A percentile compares a stretch with the other conserved stretches of the same genome.
Conservation (phyloP, 2,329 filamentous ascomycete genomes). For the Claviceps africana region DNA sequence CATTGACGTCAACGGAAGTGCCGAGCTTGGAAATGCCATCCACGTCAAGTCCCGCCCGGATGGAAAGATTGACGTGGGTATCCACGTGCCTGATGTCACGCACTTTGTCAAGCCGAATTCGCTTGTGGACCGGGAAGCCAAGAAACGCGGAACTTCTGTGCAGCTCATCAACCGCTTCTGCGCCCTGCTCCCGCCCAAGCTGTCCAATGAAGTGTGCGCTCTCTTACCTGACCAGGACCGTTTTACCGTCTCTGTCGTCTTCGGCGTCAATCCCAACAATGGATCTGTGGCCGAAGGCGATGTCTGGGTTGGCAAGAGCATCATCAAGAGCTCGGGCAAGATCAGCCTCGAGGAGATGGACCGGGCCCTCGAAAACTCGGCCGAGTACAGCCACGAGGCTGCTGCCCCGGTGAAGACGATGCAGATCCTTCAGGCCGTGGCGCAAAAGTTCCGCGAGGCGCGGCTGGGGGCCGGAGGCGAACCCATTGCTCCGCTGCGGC, state of each 20-base stretch:
- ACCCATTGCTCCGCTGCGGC: constrained; percentile 70
- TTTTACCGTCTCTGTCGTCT: constrained; percentile 82
- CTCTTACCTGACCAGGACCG: constrained; percentile 77
- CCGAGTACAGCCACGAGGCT: constrained; percentile 47
- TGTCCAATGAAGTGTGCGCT: constrained; percentile 79
- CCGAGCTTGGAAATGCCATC: constrained; percentile 82
- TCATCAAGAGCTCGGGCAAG: constrained; percentile 84
- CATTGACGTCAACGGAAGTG: constrained; percentile 75
- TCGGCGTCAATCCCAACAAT: constrained; percentile 72
- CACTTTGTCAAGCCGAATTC: constrained; percentile 97
- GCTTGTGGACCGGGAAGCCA: constrained; percentile 88
- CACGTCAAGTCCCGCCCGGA: constrained; percentile 76
- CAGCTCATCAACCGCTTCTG: constrained; percentile 81
- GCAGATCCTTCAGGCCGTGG: constrained; percentile 64
- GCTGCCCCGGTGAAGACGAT: constrained; percentile 63
- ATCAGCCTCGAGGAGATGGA: constrained; percentile 79
- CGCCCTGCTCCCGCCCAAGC: constrained; percentile 75
- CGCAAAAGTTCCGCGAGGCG: constrained; percentile 80
- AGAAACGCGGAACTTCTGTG: constrained; percentile 93
- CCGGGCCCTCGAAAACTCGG: constrained; percentile 53
- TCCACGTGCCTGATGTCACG: constrained; percentile 88
- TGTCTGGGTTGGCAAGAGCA: constrained; percentile 83
- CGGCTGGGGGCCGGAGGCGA: constrained; percentile 69
- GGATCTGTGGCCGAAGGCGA: constrained; percentile 72
- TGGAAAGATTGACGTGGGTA: constrained; percentile 82